Base-by-base conservation (phyloP, 2,329 filamentous ascomycete species). In the Kalmusia sp. region DNA sequence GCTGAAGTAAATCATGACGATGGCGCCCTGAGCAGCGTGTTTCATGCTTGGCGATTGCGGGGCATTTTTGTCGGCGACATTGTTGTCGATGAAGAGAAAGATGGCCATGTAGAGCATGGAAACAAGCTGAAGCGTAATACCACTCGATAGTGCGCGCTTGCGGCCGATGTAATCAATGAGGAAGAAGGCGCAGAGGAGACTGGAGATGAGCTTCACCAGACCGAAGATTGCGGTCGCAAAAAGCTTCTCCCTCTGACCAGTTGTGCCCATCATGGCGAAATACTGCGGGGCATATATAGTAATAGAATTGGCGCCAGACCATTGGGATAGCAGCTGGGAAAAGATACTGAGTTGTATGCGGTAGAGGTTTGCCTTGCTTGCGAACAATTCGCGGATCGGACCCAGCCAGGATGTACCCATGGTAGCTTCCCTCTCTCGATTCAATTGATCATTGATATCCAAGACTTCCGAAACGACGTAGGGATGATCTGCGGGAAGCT, bases 101-200 rank as follows among this genome's bases (percentile, higher is more conserved):
- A 82, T 76, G 14, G 80, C 80, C 70, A 83, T 79, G 67, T 84
- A 84, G 2, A 82, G 67, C 78, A 84, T 82, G n/a, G 78, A 69
- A 9, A 83, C n/a, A 1, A 77, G 66, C 52, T 83, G 80, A 6
- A 79, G 69, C 33, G 60, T 69, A 31, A 83, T 81, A 7, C 81
- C 81, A n/a, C 75, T 73, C 35, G 75, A 71, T 6, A 84, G 72
- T 1, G 80, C 73, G 12, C 80, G 73, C 74, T 92, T 92, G 53
- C 90, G 87, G 4, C 90, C 90, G 59, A 93, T 87, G 49, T 89
- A 86, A 62, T 93, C 90, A 58, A 93, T 89, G 7, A 93, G 82
- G 81, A 93, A 91, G 47, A 92, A 80, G 0, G 90, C 89, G 69
- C 89, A 93, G 33, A 84, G 60, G 27, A 92, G 69, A 12, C 88